A percentile compares a stretch with the other conserved stretches of the same genome.
phyloP scores from a whole-genome alignment of 225 moss, liverwort and hornwort genomes.

The Rhytidiadelphus loreus region DNA sequence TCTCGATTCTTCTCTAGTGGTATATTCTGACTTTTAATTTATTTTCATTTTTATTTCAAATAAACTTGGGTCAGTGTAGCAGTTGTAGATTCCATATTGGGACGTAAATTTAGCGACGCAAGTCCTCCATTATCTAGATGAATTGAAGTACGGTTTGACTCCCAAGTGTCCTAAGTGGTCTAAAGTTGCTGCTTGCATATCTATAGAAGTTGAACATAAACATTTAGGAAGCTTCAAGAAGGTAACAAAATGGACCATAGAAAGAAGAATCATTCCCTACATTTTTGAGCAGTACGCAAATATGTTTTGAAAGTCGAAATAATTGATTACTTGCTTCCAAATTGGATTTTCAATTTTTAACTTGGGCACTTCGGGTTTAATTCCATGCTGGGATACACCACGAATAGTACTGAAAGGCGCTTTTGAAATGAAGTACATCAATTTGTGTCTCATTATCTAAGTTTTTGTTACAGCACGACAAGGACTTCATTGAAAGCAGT shows the following conservation, averaged over 20 bases:
- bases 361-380: neutral
- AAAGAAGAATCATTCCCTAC: neutral
- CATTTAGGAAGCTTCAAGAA: neutral
- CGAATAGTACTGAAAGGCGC: neutral
- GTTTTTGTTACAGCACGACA: slow-evolving; percentile 28
- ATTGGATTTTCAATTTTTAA: neutral
- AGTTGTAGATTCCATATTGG: neutral
- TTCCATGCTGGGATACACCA: neutral
- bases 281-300: neutral
- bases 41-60: neutral
- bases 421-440: neutral
- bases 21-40: neutral
- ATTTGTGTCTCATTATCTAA: neutral
- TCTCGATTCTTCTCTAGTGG: slow-evolving; percentile 51
- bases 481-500: slow-evolving; percentile 55
- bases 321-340: neutral
- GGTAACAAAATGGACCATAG: neutral
- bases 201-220: neutral
- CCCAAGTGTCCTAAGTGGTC: neutral
- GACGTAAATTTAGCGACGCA: neutral
- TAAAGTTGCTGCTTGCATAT: neutral
- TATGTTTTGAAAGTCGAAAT: neutral
- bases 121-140: neutral
- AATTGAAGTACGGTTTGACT: neutral
- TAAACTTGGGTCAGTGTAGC: neutral